Evolutionary conservation across 2,329 filamentous ascomycete genomes (phyloP), one percentile per base, ranked within the genome.

Genomic region (Aspergillus hortae): DNA sequence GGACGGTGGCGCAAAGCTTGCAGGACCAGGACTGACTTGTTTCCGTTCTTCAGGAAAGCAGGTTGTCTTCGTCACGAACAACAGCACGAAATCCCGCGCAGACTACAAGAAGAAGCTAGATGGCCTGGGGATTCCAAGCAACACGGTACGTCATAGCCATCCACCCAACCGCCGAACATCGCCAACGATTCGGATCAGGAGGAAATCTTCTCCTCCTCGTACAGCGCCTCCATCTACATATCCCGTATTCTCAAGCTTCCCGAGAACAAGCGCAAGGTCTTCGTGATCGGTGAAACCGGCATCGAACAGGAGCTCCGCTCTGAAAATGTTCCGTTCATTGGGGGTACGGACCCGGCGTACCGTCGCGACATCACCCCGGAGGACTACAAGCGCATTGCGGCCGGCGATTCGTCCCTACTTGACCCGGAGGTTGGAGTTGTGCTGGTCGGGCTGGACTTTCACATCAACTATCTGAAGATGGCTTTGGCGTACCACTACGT

Each of bases 61-160:
- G 68, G 82, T 94, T 32, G 86, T 99, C 49, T 99, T 99, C 68
- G 94, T 99, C 48, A 99, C 94, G 38, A 99, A 99, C 77, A 99
- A 99, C 77, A 96, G 91, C 67, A 97, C 94, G 52, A 99, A 99
- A 71, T 96, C 92, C 10, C 88, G 94, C 51, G 78, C 82, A 46
- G 91, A 96, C 69, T 99, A 99, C 74, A 87, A 88, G 70, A 90
- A 92, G 77, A 99, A 97, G 68, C 86, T 99, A 54, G 84, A 88
- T 44, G 77, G 77, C 49, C 81, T 96, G 68, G 88, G 88, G 44
- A 96, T 99, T 63, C 86, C 88, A 1, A 86, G 84, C 61, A 79
- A 83, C 53, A 83, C 88, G 56, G 81, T 83, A 66, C 27, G 72
- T 65, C 10, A 25, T n/a, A 9, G 17, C 10, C 21, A 14, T 17